These are phyloP conservation scores for Hypoxylon sp. DNA, from an alignment of 2,329 filamentous ascomycete genomes.

Conservation along the genomic window DNA sequence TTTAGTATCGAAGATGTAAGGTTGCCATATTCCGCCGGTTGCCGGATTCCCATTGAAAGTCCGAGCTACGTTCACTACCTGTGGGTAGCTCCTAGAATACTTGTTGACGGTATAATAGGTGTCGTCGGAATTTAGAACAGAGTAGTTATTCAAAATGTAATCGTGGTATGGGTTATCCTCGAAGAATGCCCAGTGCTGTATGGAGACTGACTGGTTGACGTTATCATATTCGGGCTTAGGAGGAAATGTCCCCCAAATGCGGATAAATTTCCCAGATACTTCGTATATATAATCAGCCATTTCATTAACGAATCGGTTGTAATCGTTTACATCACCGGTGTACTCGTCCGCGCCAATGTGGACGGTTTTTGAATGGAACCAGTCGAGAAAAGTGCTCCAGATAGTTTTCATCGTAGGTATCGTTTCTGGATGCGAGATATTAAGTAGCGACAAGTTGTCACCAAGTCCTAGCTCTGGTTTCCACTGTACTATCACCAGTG, in stretches of 20 bases:
- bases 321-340: conserved; percentile 61
- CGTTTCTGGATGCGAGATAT: conserved; percentile 68
- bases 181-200: conserved; percentile 70
- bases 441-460: conserved; percentile 65
- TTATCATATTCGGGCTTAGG: conserved; percentile 58
- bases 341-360: conserved; percentile 72
- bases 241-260: conserved; percentile 71
- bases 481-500: conserved; percentile 71
- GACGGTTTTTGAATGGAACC: conserved; percentile 69
- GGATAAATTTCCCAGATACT: conserved; percentile 60
- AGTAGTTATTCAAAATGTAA: conserved; percentile 62
- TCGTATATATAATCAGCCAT: conserved; percentile 63
- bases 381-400: conserved; percentile 67
- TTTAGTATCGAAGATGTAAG: conserved; percentile 65
- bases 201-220: conserved; percentile 61
- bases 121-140: conserved; percentile 68
- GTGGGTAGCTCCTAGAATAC: conserved; percentile 62
- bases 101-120: conserved; percentile 67
- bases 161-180: conserved; percentile 65
- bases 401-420: conserved; percentile 67
- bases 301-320: conserved; percentile 67
- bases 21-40: conserved; percentile 61
- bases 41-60: conserved; percentile 62
- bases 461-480: conserved; percentile 67
- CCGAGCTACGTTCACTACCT: conserved; percentile 62